Base-by-base conservation (phyloP, 345 rosid genomes). In the Linum usitatissimum region DNA sequence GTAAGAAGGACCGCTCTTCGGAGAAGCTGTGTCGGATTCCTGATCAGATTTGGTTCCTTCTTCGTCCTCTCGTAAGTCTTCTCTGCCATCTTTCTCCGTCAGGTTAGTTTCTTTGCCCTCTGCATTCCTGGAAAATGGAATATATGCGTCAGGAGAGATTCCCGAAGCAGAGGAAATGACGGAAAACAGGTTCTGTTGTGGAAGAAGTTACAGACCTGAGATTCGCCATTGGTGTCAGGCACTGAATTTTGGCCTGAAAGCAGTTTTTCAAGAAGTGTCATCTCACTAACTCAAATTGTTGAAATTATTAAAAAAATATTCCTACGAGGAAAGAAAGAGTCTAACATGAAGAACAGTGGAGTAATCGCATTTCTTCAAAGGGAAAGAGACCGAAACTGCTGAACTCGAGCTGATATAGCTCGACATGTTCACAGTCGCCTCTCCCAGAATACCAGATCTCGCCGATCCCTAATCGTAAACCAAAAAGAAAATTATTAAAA, bases 381-480 rank as follows among this genome's bases (percentile, higher is more conserved):
- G 84, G 28, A 82, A 60, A 57, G 91, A 82, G 73, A 82, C 66
- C 4, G 77, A 68, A 59, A 60, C 68, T 19, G 66, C 5, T 45
- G 48, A 67, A 57, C 59, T 66, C 30, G 85, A 75, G 40, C 69
- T 75, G 65, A 71, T 71, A 42, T 79, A 80, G 55, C 68, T 63
- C n/a, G 75, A 77, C 78, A 79, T 59, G 45, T 79, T 79, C 61
- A 82, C 6, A 0, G 75, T 66, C 18, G 75, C 75, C 74, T 85
- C 85, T 17, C 90, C 90, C 39, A 85, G 82, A 60, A 80, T 68
- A 34, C 87, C 81, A 20, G 83, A 85, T 76, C 78, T 76, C 6
- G 72, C 69, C 6, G 78, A 77, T 49, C 91, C 91, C 91, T 85
- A 40, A 20, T 28, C 12, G 18, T 55, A 4, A 8, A 55, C 30